phyloP scores from a whole-genome alignment of 176 grass and related monocot genomes.

The Musa itinerans region DNA sequence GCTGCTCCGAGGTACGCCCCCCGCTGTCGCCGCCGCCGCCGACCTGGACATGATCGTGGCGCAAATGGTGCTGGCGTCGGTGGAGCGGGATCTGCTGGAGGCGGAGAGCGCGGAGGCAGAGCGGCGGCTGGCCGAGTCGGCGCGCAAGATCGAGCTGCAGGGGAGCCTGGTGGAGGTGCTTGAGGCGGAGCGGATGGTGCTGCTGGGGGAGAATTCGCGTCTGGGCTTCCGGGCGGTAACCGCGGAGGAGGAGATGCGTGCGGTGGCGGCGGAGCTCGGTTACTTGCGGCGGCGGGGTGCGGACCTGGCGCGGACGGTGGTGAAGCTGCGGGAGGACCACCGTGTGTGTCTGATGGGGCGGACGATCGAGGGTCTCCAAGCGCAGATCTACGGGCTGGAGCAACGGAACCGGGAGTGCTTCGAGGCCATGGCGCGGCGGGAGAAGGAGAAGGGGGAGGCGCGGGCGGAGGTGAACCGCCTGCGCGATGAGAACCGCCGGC shows the following conservation, averaged over 20 bases:
- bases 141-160: slow-evolving; percentile 76
- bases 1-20: not conserved
- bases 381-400: slow-evolving; percentile 76
- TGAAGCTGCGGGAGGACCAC: slow-evolving; percentile 84
- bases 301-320: slow-evolving; percentile 53
- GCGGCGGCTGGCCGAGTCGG: slow-evolving; percentile 31
- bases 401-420: slow-evolving; percentile 62
- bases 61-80: slow-evolving; percentile 50
- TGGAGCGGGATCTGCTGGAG: slow-evolving; percentile 46
- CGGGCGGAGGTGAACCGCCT: slow-evolving; percentile 1
- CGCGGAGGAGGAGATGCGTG: slow-evolving; percentile 53
- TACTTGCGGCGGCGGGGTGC: slow-evolving; percentile 65
- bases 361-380: slow-evolving; percentile 68
- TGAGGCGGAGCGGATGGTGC: slow-evolving; percentile 78
- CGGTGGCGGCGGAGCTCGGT: slow-evolving; percentile 40
- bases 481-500: slow-evolving; percentile 2
- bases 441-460: slow-evolving; percentile 6
- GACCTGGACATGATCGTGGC: slow-evolving; percentile 33
- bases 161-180: slow-evolving; percentile 87
- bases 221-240: slow-evolving; percentile 41
- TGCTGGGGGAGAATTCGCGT: slow-evolving; percentile 88
- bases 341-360: slow-evolving; percentile 62
- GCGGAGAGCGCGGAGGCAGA: slow-evolving; percentile 33
- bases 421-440: slow-evolving; percentile 33
- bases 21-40: not conserved